Evolutionary conservation across 1,284 basidiomycete species (phyloP), one percentile per base, ranked within the genome.

Genomic region (Fomitopsis palustris): DNA sequence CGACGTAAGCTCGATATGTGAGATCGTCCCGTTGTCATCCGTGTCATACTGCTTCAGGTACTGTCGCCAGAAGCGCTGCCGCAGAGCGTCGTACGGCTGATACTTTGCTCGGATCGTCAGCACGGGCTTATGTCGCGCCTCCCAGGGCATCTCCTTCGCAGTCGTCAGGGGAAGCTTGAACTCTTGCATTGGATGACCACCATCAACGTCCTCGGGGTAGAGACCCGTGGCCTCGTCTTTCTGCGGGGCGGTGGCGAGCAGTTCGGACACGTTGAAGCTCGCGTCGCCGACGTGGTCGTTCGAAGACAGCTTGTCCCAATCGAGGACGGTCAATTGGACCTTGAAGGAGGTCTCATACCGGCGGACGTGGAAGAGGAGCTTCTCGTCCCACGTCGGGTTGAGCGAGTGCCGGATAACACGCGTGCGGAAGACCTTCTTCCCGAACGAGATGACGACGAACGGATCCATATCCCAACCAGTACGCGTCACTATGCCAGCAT

Each of bases 381-480:
- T 96, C 75, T 98, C 95, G 65, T 98, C 92, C 94, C 96, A 99
- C 0, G 83, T 81, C 0, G 96, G 96, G 71, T 93, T 95, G 61
- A 95, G 84, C 14, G 87, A 90, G 72, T 96, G 93, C 10, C 93
- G 85, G 61, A 95, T 90, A 29, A 95, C 88, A 49, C 94, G 88
- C 0, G 95, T 98, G 3, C 96, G 84, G 77, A 98, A 98, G 10
- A 98, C 93, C 74, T 98, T 98, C 76, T 96, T 96, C 38, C 95
- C 93, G 65, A 99, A 98, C 2, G 93, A 95, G 64, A 96, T 85
- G 64, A 99, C 95, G 16, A 95, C 92, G 69, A 98, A 98, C 0
- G 95, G 95, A 68, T 99, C 95, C 95, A 98, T 98, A 70, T 98
- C 96, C 84, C 88, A 95, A 0, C 91, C 91, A 0, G 85, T 91